Conservation (phyloP, 371 early-diverging fungal species). For the Mortierella sp. region DNA sequence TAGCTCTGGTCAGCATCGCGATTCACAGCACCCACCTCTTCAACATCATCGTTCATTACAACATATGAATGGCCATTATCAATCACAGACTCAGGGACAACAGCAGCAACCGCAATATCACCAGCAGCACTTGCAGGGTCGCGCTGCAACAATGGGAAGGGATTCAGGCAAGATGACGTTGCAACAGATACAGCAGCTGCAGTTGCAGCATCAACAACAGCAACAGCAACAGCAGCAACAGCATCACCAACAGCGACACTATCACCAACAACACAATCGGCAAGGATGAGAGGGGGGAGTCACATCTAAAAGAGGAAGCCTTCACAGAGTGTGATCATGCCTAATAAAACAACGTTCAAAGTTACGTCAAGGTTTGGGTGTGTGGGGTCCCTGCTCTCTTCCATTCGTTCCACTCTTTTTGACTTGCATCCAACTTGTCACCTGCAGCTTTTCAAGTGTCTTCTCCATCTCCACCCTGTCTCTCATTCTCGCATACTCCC, state of each 20-base stretch:
- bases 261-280: conserved; percentile 9
- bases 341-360: too few species aligned
- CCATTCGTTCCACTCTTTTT: too few species aligned
- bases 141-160: conserved; percentile 28
- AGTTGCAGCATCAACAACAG: conserved; percentile 36
- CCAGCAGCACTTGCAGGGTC: conserved; percentile 8
- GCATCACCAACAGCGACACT: conserved; percentile 22
- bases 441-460: too few species aligned
- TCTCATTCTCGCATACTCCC: too few species aligned
- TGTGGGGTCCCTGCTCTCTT: too few species aligned
- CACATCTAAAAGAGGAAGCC: background rate
- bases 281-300: background rate
- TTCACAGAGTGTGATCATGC: too few species aligned
- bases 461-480: too few species aligned
- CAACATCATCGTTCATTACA: conserved; percentile 38
- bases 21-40: conserved; percentile 8
- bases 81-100: conserved; percentile 1
- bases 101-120: conserved; percentile 15
- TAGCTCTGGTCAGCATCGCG: background rate
- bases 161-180: conserved; percentile 46
- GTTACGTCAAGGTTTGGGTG: too few species aligned
- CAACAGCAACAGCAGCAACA: conserved; percentile 42
- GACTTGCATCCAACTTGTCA: too few species aligned
- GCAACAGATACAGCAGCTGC: conserved; percentile 47
- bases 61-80: conserved; percentile 29